Conservation (phyloP, 2,329 filamentous ascomycete species). For the Talaromyces marneffei region DNA sequence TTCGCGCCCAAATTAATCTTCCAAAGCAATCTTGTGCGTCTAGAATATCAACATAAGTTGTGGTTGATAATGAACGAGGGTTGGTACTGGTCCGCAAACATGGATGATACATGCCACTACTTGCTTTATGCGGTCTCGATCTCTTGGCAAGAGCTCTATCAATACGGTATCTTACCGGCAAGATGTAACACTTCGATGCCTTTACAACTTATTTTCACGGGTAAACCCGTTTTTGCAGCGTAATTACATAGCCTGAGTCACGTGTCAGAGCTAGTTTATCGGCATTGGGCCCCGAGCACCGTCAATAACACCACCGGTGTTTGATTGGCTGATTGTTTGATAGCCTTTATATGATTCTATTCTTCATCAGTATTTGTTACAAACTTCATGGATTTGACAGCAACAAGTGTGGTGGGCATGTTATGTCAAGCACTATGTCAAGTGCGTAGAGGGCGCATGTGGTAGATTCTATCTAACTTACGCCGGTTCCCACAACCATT, state of each 20-base stretch:
- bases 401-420: too few relatives aligned
- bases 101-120: conserved; percentile 1
- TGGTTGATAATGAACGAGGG: not conserved
- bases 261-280: not conserved
- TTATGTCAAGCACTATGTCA: too few relatives aligned
- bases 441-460: too few relatives aligned
- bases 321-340: not conserved
- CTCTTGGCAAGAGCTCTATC: not conserved
- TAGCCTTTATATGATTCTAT: too few relatives aligned
- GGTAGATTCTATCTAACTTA: too few relatives aligned
- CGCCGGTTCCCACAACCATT: too few relatives aligned
- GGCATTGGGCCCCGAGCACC: not conserved
- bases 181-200: not conserved
- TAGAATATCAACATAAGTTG: not conserved
- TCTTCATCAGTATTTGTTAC: too few relatives aligned
- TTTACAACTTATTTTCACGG: too few relatives aligned
- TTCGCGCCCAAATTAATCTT: not conserved
- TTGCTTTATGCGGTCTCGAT: not conserved
- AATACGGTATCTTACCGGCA: not conserved
- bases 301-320: not conserved
- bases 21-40: not conserved
- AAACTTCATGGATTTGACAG: too few relatives aligned
- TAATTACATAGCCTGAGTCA: not conserved
- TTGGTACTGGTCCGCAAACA: not conserved
- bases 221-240: not conserved